phyloP scores from a whole-genome alignment of 805 yeast genomes.

The Wickerhamomyces rabaulensis region DNA sequence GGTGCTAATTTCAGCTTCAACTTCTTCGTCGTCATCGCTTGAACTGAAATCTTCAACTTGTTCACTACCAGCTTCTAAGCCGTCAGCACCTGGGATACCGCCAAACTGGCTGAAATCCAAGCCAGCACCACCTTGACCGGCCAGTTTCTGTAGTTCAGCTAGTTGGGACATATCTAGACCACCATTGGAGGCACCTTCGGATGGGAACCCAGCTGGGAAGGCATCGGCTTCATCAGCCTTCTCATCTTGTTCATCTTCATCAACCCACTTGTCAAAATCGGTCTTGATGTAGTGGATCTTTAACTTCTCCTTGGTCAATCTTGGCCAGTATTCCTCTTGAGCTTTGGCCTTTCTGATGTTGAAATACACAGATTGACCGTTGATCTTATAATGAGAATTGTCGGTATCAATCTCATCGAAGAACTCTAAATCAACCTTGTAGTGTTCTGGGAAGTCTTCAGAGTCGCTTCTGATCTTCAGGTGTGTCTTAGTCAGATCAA shows the following conservation, averaged over 20 bases:
- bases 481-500: constrained; percentile 52
- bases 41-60: constrained; percentile 11
- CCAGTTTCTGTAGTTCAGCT: constrained; percentile 14
- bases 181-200: constrained; percentile 38
- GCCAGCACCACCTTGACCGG: constrained; percentile 25
- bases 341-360: constrained; percentile 64
- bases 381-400: constrained; percentile 49
- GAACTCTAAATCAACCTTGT: constrained; percentile 68
- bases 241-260: constrained; percentile 86
- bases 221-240: constrained; percentile 27
- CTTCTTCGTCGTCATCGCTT: constrained; percentile 28
- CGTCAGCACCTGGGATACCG: constrained; percentile 9
- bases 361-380: constrained; percentile 53
- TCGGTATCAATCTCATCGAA: constrained; percentile 69
- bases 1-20: not conserved
- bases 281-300: constrained; percentile 81
- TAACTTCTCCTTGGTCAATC: constrained; percentile 82
- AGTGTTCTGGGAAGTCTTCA: constrained; percentile 39
- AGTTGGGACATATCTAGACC: constrained; percentile 19
- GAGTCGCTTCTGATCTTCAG: constrained; percentile 52
- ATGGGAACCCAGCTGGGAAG: constrained; percentile 28
- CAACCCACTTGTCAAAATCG: constrained; percentile 97
- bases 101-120: constrained; percentile 25
- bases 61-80: not conserved
- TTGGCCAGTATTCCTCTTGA: constrained; percentile 87